These are phyloP conservation scores for Vigna trinervia DNA, from an alignment of 306 rosid genomes.

Conservation along the genomic window DNA sequence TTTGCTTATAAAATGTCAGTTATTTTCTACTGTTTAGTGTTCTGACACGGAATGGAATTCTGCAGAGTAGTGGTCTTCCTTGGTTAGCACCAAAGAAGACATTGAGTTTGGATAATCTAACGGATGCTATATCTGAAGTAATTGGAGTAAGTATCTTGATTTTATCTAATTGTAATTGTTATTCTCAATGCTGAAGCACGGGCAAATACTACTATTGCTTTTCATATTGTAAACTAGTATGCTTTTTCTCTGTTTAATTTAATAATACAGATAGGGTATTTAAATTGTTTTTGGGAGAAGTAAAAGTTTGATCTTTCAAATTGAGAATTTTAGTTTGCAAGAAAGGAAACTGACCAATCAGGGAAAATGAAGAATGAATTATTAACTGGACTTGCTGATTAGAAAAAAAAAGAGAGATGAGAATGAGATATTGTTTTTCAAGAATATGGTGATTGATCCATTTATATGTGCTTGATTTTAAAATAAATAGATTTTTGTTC, in stretches of 20 bases:
- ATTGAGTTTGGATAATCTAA: constrained; percentile 59
- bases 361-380: constrained; percentile 4
- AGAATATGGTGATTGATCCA: constrained; percentile 16
- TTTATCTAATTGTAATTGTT: constrained; percentile 36
- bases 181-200: constrained; percentile 24
- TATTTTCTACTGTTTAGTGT: constrained; percentile 2
- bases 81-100: constrained; percentile 70
- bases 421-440: constrained; percentile 9
- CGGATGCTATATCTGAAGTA: constrained; percentile 64
- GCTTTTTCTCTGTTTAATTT: constrained; percentile 17
- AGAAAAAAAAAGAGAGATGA: not conserved
- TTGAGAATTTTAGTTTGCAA: not conserved
- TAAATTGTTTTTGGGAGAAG: constrained; percentile 13
- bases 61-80: constrained; percentile 91
- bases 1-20: not conserved
- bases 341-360: not conserved
- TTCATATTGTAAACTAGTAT: constrained; percentile 22
- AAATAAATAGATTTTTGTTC: constrained; percentile 7
- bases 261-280: not conserved
- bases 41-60: constrained; percentile 39
- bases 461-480: not conserved
- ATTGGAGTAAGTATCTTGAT: constrained; percentile 77
- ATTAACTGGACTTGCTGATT: not conserved
- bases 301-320: not conserved
- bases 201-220: constrained; percentile 8